These are phyloP conservation scores for Anthracocystis walkeri DNA, from an alignment of 1,284 basidiomycete genomes.

Conservation along the genomic window DNA sequence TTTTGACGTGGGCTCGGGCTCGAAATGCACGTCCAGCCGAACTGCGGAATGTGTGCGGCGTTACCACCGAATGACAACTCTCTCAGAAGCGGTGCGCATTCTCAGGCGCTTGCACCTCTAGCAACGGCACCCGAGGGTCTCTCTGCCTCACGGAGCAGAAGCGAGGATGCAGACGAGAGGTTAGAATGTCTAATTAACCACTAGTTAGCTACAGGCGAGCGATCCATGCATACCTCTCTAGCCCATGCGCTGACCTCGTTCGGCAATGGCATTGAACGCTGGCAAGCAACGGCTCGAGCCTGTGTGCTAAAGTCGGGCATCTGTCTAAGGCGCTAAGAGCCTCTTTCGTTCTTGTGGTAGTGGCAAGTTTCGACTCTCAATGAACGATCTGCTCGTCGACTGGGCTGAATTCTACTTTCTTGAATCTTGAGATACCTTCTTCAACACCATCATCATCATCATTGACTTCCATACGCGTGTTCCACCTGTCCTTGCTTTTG, in stretches of 20 bases:
- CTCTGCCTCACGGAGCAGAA: neutral
- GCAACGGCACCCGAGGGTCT: neutral
- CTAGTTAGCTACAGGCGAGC: no score
- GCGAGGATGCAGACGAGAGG: no score
- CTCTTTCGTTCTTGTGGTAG: neutral
- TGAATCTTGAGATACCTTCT: neutral
- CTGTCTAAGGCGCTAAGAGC: no score
- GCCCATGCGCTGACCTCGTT: no score
- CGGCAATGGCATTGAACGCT: no score
- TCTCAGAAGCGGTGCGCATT: neutral
- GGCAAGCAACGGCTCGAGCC: no score
- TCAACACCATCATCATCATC: slow-evolving; percentile 6
- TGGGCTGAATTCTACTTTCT: neutral
- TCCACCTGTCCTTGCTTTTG: neutral
- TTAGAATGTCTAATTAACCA: no score
- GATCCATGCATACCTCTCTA: no score
- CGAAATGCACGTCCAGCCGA: slow-evolving; percentile 10
- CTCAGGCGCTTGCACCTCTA: neutral
- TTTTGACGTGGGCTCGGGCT: slow-evolving; percentile 14
- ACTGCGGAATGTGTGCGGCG: slow-evolving; percentile 25
- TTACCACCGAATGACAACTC: slow-evolving; percentile 1
- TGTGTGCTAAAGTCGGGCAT: no score
- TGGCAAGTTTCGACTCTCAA: neutral
- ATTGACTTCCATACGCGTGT: neutral
- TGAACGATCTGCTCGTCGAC: neutral